A percentile compares a stretch with the other conserved stretches of the same genome.
These are phyloP conservation scores for Naegleria gruberi DNA, from an alignment of 208 protist genomes.

Conservation along the genomic window DNA sequence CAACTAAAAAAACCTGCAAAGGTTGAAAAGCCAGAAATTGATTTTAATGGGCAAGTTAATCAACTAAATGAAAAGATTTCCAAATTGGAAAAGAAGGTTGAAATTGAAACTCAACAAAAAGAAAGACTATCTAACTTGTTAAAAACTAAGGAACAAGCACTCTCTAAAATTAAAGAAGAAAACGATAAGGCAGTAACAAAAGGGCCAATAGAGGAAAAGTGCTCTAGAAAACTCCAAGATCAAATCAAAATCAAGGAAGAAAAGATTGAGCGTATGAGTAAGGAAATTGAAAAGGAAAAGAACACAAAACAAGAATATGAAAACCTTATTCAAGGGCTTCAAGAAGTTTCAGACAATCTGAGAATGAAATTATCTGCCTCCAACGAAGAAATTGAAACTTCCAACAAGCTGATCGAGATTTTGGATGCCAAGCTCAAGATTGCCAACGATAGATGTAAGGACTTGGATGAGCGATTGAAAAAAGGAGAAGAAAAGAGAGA, in stretches of 20 bases:
- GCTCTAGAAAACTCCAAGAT: background rate
- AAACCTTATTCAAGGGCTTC: background rate
- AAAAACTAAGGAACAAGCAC: background rate
- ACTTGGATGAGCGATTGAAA: background rate
- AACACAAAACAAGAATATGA: background rate
- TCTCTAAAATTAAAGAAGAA: background rate
- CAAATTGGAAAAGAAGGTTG: background rate
- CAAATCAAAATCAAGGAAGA: background rate
- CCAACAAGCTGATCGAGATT: background rate
- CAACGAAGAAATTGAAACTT: background rate
- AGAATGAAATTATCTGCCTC: background rate
- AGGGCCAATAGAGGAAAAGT: background rate
- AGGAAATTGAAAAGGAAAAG: conserved; percentile 11
- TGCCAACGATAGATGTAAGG: background rate
- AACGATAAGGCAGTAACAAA: background rate
- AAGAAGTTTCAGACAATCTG: background rate
- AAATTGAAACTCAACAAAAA: background rate
- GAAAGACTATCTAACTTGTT: background rate
- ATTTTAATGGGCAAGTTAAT: background rate
- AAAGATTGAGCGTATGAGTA: background rate
- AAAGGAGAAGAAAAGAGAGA: background rate
- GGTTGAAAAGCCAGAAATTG: background rate
- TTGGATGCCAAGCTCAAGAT: background rate
- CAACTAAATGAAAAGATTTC: background rate
- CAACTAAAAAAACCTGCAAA: background rate